phyloP scores from a whole-genome alignment of 1,284 basidiomycete genomes.

The Malassezia psittaci region DNA sequence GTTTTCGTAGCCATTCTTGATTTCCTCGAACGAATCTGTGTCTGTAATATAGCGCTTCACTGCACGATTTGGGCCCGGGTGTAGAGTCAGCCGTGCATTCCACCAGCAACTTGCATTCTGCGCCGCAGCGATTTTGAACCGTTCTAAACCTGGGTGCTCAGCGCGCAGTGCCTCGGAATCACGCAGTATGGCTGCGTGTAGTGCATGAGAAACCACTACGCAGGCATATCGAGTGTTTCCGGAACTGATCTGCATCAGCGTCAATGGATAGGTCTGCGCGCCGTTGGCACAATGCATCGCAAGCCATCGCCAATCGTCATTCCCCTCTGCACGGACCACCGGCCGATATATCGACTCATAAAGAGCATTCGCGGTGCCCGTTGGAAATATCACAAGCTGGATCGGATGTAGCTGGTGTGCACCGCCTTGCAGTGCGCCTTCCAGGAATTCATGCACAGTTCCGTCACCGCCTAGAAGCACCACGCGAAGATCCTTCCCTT shows the following conservation, averaged over 20 bases:
- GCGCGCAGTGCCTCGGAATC: constrained; percentile 57
- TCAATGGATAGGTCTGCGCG: neutral
- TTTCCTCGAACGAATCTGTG: constrained; percentile 50
- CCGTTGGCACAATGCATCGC: constrained; percentile 1
- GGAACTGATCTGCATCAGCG: neutral
- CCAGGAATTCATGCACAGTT: constrained; percentile 45
- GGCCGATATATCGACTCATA: constrained; percentile 51
- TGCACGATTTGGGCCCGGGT: constrained; percentile 46
- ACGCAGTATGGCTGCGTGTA: constrained; percentile 77
- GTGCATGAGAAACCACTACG: constrained; percentile 53
- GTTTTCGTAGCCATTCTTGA: neutral
- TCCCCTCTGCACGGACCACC: neutral
- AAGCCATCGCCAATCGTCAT: constrained; percentile 6
- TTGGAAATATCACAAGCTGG: constrained; percentile 53
- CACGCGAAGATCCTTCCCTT: neutral
- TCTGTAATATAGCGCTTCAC: constrained; percentile 57
- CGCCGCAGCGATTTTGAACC: constrained; percentile 73
- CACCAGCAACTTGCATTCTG: constrained; percentile 68
- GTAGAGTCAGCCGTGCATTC: constrained; percentile 56
- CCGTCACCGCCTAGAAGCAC: constrained; percentile 47
- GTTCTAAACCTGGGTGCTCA: constrained; percentile 63
- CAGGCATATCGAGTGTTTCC: constrained; percentile 37
- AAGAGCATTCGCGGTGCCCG: constrained; percentile 90
- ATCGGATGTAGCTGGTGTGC: neutral
- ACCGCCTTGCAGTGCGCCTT: constrained; percentile 21